A percentile compares a stretch with the other conserved stretches of the same genome.
These are phyloP conservation scores for Candida glucosophila DNA, from an alignment of 1,139 yeast genomes.

Conservation along the genomic window DNA sequence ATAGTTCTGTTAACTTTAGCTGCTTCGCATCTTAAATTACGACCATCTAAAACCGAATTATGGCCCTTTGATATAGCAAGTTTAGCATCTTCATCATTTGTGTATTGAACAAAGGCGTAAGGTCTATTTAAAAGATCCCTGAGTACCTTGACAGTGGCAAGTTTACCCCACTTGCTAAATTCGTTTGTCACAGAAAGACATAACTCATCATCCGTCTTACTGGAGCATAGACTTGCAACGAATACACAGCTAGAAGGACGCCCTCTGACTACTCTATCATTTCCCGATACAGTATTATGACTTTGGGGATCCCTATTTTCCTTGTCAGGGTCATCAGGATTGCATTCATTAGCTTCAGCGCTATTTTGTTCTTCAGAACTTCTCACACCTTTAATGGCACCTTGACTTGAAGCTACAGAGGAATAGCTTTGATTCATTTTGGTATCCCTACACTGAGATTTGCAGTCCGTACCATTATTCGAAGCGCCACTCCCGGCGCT, in stretches of 20 bases:
- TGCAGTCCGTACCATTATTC: too few species aligned
- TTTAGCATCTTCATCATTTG: slow-evolving; percentile 61
- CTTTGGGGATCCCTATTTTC: not conserved
- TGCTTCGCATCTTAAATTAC: slow-evolving; percentile 77
- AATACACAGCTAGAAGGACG: slow-evolving; percentile 83
- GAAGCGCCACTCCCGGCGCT: too few species aligned
- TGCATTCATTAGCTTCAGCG: not conserved
- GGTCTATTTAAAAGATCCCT: slow-evolving; percentile 81
- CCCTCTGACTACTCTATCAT: slow-evolving; percentile 9
- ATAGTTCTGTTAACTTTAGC: slow-evolving; percentile 88
- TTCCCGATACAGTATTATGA: not conserved
- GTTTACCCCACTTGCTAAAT: slow-evolving; percentile 59
- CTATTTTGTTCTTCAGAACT: not conserved
- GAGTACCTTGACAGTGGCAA: slow-evolving; percentile 73
- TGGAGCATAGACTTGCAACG: slow-evolving; percentile 71
- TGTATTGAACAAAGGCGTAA: slow-evolving; percentile 87
- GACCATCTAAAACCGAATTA: slow-evolving; percentile 59
- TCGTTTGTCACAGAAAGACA: slow-evolving; percentile 59
- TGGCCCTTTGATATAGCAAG: slow-evolving; percentile 64
- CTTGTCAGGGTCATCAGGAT: too few species aligned
- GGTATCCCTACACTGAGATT: too few species aligned
- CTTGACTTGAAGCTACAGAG: too few species aligned
- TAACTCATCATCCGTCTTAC: slow-evolving; percentile 59
- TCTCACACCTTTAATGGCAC: not conserved
- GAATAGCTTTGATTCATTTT: too few species aligned